Evolutionary conservation across 164 flowering plant genomes (phyloP).

Genomic region (Tinospora cordifolia): DNA sequence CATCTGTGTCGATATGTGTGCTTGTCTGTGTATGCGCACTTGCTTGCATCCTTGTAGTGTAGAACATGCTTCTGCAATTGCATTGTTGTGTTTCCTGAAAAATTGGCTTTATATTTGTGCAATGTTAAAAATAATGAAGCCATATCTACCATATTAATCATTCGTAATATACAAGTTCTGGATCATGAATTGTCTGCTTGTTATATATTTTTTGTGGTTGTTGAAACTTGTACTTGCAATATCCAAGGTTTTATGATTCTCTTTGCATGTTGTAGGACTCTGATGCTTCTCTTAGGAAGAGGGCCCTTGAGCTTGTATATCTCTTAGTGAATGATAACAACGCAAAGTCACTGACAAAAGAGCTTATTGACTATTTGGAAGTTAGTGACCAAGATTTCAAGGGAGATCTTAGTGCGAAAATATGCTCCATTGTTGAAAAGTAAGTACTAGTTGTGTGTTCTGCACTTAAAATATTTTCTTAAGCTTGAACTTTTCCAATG

Average conservation of each 20-base stretch:
- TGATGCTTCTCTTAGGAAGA: conserved; percentile 95
- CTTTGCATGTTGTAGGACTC: conserved; percentile 55
- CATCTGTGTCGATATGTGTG: background rate
- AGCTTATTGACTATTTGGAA: conserved; percentile 90
- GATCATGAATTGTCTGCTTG: background rate
- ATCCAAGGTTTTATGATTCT: background rate
- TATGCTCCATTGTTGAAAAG: conserved; percentile 96
- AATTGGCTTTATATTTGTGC: background rate
- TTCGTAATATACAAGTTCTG: no score
- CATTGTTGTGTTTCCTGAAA: background rate
- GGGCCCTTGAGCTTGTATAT: conserved; percentile 93
- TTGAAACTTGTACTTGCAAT: background rate
- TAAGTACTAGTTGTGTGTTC: conserved; percentile 30
- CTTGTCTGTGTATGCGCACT: background rate
- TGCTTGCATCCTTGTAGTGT: background rate
- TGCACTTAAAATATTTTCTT: background rate
- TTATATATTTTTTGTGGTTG: conserved; percentile 2
- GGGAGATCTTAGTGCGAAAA: conserved; percentile 91
- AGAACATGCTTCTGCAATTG: background rate
- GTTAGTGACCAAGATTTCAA: conserved; percentile 88
- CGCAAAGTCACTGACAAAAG: conserved; percentile 79
- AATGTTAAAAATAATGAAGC: background rate
- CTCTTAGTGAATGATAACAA: conserved; percentile 86
- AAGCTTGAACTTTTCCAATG: background rate
- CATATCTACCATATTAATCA: no score